phyloP scores from a whole-genome alignment of 2,329 filamentous ascomycete species.

The Curvularia sp. region DNA sequence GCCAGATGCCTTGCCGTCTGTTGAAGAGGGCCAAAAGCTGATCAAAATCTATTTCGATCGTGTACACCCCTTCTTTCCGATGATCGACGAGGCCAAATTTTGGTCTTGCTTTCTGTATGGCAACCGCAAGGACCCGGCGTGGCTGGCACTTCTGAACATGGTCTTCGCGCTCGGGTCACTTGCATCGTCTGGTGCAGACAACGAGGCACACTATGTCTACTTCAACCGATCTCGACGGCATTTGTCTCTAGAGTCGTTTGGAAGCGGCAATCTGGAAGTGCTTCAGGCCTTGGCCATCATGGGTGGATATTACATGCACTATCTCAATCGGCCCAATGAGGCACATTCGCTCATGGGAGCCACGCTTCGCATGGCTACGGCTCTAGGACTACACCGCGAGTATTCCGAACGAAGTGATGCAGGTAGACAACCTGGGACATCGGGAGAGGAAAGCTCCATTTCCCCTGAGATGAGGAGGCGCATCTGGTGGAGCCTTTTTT shows the following conservation, averaged over 20 bases:
- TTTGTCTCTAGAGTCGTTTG: slow-evolving; percentile 70
- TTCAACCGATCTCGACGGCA: slow-evolving; percentile 73
- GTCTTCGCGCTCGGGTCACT: slow-evolving; percentile 79
- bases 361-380: slow-evolving; percentile 75
- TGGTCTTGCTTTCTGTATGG: slow-evolving; percentile 69
- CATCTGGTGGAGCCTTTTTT: slow-evolving; percentile 57
- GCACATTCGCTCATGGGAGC: slow-evolving; percentile 76
- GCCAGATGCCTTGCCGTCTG: slow-evolving; percentile 59
- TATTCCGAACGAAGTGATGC: slow-evolving; percentile 50
- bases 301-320: slow-evolving; percentile 79
- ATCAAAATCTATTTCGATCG: slow-evolving; percentile 79
- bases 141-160: slow-evolving; percentile 77
- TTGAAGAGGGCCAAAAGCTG: slow-evolving; percentile 70
- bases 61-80: slow-evolving; percentile 73
- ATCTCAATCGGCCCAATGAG: slow-evolving; percentile 78
- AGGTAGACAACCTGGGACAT: slow-evolving; percentile 24
- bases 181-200: slow-evolving; percentile 66
- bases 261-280: slow-evolving; percentile 74
- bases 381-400: slow-evolving; percentile 74
- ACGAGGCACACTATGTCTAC: slow-evolving; percentile 72
- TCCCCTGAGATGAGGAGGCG: slow-evolving; percentile 51
- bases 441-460: slow-evolving; percentile 43
- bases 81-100: slow-evolving; percentile 76
- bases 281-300: slow-evolving; percentile 75
- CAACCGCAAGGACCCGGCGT: slow-evolving; percentile 69